A percentile compares a stretch with the other conserved stretches of the same genome.
Evolutionary conservation across 345 rosid species (phyloP).

Genomic region (Isatis tinctoria): DNA sequence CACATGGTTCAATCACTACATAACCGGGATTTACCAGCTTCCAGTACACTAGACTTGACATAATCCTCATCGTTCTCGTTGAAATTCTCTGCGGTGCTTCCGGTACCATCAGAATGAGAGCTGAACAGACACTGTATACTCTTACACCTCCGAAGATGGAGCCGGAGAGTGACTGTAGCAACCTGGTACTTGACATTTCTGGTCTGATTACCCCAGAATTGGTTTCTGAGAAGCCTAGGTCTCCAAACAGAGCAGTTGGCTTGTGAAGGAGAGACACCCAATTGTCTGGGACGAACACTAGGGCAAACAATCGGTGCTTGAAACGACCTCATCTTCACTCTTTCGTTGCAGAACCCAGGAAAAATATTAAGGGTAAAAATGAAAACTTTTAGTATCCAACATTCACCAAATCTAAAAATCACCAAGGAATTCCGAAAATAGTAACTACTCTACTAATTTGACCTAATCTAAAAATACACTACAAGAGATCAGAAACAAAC

Average conservation of each 20-base stretch:
- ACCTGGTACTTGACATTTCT: constrained; percentile 33
- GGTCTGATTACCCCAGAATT: constrained; percentile 45
- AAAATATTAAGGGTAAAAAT: background rate
- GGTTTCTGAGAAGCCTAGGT: constrained; percentile 23
- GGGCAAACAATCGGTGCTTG: constrained; percentile 77
- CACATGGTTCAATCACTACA: background rate
- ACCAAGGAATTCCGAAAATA: background rate
- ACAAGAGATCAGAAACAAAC: too few relatives aligned
- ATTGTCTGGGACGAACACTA: constrained; percentile 48
- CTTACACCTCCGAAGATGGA: constrained; percentile 26
- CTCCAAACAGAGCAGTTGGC: constrained; percentile 34
- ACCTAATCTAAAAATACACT: too few relatives aligned
- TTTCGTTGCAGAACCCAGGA: background rate
- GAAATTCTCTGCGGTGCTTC: constrained; percentile 80
- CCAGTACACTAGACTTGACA: constrained; percentile 77
- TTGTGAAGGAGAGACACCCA: constrained; percentile 20
- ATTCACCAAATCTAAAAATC: background rate
- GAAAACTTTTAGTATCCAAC: background rate
- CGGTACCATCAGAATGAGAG: constrained; percentile 73
- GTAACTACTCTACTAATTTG: background rate
- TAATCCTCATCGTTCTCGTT: constrained; percentile 79
- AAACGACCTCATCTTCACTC: constrained; percentile 52
- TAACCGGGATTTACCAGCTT: constrained; percentile 63
- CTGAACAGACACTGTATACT: constrained; percentile 56
- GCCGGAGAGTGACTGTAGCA: constrained; percentile 2